Evolutionary conservation across 345 rosid species (phyloP).

Genomic region (Citrus hindsii): DNA sequence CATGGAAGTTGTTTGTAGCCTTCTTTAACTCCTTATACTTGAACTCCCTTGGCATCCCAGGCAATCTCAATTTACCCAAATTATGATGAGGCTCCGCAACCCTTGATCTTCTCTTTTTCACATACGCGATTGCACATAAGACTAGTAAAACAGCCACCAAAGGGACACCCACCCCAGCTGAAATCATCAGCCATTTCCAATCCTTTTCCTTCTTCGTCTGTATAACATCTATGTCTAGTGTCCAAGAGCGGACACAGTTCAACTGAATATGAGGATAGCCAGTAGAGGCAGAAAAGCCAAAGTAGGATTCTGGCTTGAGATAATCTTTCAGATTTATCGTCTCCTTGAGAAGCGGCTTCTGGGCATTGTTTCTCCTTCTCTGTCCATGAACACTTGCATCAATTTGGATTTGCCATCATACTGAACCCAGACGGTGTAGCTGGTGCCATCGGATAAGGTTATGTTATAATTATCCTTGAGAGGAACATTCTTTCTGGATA

Average conservation of each 20-base stretch:
- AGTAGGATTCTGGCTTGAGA: conserved; percentile 33
- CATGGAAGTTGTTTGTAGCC: conserved; percentile 36
- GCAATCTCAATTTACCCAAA: conserved; percentile 26
- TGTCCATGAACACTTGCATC: conserved; percentile 34
- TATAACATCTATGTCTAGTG: conserved; percentile 19
- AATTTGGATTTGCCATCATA: conserved; percentile 24
- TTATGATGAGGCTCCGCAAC: neutral
- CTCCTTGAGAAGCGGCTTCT: conserved; percentile 19
- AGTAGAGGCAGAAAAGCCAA: conserved; percentile 49
- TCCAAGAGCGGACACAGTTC: conserved; percentile 42
- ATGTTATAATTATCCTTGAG: conserved; percentile 22
- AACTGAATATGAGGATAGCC: conserved; percentile 32
- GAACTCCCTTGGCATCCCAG: conserved; percentile 43
- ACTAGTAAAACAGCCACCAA: neutral
- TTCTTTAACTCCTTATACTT: conserved; percentile 36
- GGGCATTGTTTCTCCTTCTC: conserved; percentile 2
- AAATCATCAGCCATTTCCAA: conserved; percentile 8
- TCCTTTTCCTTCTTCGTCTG: neutral
- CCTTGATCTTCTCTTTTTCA: conserved; percentile 3
- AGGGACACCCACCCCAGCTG: conserved; percentile 20
- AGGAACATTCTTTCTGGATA: conserved; percentile 19
- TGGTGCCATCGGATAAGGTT: neutral
- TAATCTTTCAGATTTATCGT: conserved; percentile 23
- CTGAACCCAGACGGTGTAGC: conserved; percentile 37
- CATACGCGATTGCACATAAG: neutral